Conservation (phyloP, 2,329 filamentous ascomycete species). For the Neonectria coccinea region DNA sequence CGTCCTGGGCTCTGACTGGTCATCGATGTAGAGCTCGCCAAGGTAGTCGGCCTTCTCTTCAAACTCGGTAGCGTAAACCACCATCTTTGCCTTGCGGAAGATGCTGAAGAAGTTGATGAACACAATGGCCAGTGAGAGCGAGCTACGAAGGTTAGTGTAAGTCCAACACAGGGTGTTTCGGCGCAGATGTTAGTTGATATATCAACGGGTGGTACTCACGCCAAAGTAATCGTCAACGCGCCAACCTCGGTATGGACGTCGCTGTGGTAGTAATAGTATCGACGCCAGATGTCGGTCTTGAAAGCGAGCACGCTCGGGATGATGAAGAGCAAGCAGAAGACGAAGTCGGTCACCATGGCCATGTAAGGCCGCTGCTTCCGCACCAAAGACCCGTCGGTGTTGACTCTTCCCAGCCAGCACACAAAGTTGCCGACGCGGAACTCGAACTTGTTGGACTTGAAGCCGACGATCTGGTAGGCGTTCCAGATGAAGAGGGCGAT, state of each 20-base stretch:
- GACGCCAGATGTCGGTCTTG: constrained; percentile 15
- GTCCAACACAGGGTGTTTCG: neutral
- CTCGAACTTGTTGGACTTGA: constrained; percentile 36
- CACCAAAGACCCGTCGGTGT: neutral
- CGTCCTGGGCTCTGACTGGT: constrained; percentile 34
- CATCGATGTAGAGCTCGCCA: constrained; percentile 36
- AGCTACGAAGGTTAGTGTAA: constrained; percentile 19
- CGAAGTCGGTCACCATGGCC: constrained; percentile 35
- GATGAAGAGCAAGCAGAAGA: constrained; percentile 35
- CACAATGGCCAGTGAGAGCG: constrained; percentile 30
- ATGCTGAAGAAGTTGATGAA: constrained; percentile 34
- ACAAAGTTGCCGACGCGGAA: constrained; percentile 40
- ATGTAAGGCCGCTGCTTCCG: constrained; percentile 23
- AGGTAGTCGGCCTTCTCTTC: constrained; percentile 25
- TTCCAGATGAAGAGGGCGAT: constrained; percentile 33
- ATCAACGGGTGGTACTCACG: constrained; percentile 30
- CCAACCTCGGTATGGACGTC: neutral
- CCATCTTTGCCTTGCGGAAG: constrained; percentile 37
- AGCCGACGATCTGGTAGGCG: constrained; percentile 21
- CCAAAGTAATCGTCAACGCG: constrained; percentile 33
- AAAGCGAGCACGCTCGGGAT: constrained; percentile 31
- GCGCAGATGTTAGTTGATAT: too few relatives aligned
- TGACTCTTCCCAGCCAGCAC: constrained; percentile 33
- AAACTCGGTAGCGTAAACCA: constrained; percentile 35
- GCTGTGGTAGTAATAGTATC: neutral